Evolutionary conservation across 345 rosid genomes (phyloP), one percentile per base, ranked within the genome.

Genomic region (Syzygium grande): DNA sequence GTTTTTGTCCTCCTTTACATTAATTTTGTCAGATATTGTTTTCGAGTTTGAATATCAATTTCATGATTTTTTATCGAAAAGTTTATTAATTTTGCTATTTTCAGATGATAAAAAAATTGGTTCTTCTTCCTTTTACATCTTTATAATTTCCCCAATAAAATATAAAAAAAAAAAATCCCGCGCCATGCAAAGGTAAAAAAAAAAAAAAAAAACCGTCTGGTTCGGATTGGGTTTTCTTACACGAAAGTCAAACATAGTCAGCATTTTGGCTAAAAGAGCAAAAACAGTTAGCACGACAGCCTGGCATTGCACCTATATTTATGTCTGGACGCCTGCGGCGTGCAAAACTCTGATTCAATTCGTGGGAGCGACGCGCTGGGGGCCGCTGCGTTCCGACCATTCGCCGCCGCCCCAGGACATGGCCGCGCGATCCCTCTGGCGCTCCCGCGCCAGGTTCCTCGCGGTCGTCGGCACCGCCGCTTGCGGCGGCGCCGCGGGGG

Each of bases 371-470:
- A 1, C 25, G 49, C 46, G 46, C 49, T 19, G 80, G 80, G 80
- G 49, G 80, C 80, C 80, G 49, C 80, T 2, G 49, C 9, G 49
- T 38, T 73, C 80, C 80, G 49, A 38, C 46, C 49, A 73, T 17
- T 34, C 11, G 13, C 80, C 80, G 11, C 27, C 80, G 49, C 21
- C 80, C 80, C 14, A 9, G 38, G 19, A 73, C 38, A 59, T 86
- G 99, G 96, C 95, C 56, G 85, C 95, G 89, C 94, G 98, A 90
- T 95, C 93, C 19, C 52, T 94, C 41, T 96, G 94, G 98, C 93
- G 98, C 85, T 84, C 93, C 85, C 91, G 96, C 19, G 68, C 92
- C 51, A 95, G 91, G 90, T 92, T 95, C 53, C 95, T 92, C 88
- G 92, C 90, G 38, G 7, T 86, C 1, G 91, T 93, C n/a, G 88